Evolutionary conservation across 805 yeast genomes (phyloP), one percentile per base, ranked within the genome.

Genomic region (Scheffersomyces stipitis): DNA sequence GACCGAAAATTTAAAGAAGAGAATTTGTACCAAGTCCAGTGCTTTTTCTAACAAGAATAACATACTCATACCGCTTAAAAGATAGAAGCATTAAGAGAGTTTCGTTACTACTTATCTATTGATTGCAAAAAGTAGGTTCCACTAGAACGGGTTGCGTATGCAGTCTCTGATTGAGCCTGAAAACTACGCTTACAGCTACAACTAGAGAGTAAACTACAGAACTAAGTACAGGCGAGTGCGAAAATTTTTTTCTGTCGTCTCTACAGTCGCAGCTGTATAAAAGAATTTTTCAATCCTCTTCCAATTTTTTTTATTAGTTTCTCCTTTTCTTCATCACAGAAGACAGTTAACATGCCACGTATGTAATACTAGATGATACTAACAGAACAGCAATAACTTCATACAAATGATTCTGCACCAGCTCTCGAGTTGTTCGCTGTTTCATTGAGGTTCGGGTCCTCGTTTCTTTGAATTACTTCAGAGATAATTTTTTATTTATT

Each of bases 391-490:
- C 31, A 29, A 14, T 27, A 15, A 27, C 37, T 33, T 27, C 29
- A 18, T 15, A 22, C 30, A 33, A 30, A 24, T 16, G 43, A 27
- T 24, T 26, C 15, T 27, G 17, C 18, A 31, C n/a, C n/a, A n/a
- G n/a, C n/a, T n/a, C n/a, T n/a, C n/a, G n/a, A n/a, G n/a, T n/a
- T n/a, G n/a, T n/a, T n/a, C n/a, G n/a, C n/a, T n/a, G n/a, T n/a
- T 38, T 41, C 48, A 44, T 46, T 54, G 83, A 76, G 84, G 83
- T 75, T 81, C 86, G 85, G 86, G 86, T 73, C 86, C 86, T 80
- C 84, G 60, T 59, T 41, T 40, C 33, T 46, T 46, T 49, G 38
- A 40, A 43, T 46, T 46, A 41, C 43, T 41, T 48, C 43, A 46
- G 54, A 52, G 56, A 29, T 27, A 16, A 30, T 36, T 42, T 40